Evolutionary conservation across 805 yeast genomes (phyloP).

Genomic region (Kluyveromyces aestuarii): DNA sequence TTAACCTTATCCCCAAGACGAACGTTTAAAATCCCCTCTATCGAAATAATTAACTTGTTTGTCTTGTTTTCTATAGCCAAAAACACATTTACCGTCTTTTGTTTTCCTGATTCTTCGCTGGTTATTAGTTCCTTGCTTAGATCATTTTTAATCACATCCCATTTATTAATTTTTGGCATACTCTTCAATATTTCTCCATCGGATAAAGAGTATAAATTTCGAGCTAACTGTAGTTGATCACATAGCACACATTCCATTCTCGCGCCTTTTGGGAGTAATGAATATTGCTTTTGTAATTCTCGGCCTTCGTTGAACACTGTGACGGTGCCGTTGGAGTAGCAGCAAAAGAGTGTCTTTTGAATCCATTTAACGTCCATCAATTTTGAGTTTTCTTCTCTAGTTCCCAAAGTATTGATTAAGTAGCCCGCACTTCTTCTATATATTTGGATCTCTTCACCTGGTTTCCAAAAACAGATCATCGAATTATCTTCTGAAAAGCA

Average conservation of each 20-base stretch:
- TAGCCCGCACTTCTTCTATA: background rate
- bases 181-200: background rate
- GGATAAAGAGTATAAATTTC: background rate
- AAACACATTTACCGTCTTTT: background rate
- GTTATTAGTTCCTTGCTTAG: background rate
- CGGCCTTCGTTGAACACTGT: background rate
- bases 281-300: background rate
- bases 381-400: background rate
- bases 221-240: background rate
- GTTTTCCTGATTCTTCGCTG: background rate
- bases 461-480: conserved; percentile 1
- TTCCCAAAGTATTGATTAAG: background rate
- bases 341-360: background rate
- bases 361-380: background rate
- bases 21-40: conserved; percentile 1
- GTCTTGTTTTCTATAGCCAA: background rate
- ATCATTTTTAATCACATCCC: conserved; percentile 2
- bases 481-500: background rate
- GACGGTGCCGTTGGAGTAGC: background rate
- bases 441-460: background rate
- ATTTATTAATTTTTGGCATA: conserved; percentile 1
- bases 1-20: background rate
- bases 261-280: background rate
- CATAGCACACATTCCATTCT: background rate
- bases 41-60: conserved; percentile 1